A percentile compares a stretch with the other conserved stretches of the same genome.
phyloP scores from a whole-genome alignment of 169 alveolate species.

The Prorocentrum cordatum region DNA sequence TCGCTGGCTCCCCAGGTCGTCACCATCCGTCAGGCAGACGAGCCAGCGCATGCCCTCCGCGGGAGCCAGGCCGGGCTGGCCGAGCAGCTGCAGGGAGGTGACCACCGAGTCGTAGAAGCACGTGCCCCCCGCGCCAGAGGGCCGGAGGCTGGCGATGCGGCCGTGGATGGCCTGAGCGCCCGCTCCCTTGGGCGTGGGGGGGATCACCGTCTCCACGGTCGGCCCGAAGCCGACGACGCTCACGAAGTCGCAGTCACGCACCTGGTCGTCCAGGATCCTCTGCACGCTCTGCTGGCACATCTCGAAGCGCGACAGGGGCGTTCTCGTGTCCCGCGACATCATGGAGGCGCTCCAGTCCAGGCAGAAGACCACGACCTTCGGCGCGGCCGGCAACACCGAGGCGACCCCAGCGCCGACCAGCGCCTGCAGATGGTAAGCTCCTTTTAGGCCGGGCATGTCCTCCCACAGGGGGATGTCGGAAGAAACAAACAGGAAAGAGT shows the following conservation, averaged over 20 bases:
- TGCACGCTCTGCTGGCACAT: too few species aligned
- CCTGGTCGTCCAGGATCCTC: background rate
- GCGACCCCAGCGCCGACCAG: too few species aligned
- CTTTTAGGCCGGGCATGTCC: too few species aligned
- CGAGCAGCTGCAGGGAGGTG: too few species aligned
- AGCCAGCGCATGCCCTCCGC: too few species aligned
- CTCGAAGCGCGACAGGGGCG: background rate
- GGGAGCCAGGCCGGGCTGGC: too few species aligned
- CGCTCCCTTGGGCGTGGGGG: background rate
- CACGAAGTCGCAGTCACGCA: background rate
- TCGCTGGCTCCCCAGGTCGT: background rate
- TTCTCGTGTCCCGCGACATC: conserved; percentile 57
- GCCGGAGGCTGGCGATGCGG: background rate
- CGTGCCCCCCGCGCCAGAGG: background rate
- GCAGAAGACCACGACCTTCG: conserved; percentile 41
- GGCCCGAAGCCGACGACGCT: background rate
- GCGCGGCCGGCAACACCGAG: too few species aligned
- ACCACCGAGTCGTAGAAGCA: background rate
- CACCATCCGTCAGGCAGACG: background rate
- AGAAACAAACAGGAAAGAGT: too few species aligned
- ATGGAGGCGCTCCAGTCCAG: conserved; percentile 67
- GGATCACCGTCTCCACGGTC: background rate
- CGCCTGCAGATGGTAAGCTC: too few species aligned
- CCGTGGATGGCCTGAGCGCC: background rate
- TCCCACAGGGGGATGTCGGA: too few species aligned